phyloP scores from a whole-genome alignment of 148 eudicot species.

The Persicaria maculosa region DNA sequence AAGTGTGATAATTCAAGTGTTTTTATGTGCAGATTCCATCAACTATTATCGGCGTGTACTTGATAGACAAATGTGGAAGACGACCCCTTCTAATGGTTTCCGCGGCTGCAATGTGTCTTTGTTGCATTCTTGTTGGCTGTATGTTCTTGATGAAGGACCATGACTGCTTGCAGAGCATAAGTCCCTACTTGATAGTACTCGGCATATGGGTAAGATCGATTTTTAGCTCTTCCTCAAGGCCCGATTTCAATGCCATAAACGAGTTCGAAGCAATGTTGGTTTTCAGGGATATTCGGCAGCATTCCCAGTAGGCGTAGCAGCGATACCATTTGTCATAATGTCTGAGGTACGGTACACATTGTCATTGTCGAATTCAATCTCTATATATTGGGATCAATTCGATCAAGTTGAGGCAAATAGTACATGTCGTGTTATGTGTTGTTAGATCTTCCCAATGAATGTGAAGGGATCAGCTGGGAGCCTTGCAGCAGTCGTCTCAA shows the following conservation, averaged over 20 bases:
- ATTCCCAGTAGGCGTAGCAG: conserved; percentile 33
- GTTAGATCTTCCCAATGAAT: conserved; percentile 32
- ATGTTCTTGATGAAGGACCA: conserved; percentile 16
- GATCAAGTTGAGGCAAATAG: not conserved
- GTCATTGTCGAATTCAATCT: too few relatives aligned
- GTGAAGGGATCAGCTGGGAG: conserved; percentile 40
- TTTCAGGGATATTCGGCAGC: not conserved
- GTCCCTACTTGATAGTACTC: conserved; percentile 22
- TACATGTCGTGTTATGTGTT: not conserved
- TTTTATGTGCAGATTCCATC: conserved; percentile 39
- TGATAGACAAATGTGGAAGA: conserved; percentile 50
- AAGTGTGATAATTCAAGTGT: not conserved
- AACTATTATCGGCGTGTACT: conserved; percentile 23
- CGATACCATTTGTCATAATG: conserved; percentile 29
- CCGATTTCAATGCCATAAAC: not conserved
- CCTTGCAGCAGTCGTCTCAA: conserved; percentile 18
- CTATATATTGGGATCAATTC: not conserved
- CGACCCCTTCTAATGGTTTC: conserved; percentile 55
- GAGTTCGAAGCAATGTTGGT: not conserved
- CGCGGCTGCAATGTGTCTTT: conserved; percentile 23
- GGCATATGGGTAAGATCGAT: conserved; percentile 21
- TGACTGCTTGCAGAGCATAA: conserved; percentile 16
- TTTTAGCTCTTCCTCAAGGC: not conserved
- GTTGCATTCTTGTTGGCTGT: conserved; percentile 12
- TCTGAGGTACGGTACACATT: conserved; percentile 23